These are phyloP conservation scores for Lasiodiplodia theobromae DNA, from an alignment of 2,329 filamentous ascomycete species.

Conservation along the genomic window DNA sequence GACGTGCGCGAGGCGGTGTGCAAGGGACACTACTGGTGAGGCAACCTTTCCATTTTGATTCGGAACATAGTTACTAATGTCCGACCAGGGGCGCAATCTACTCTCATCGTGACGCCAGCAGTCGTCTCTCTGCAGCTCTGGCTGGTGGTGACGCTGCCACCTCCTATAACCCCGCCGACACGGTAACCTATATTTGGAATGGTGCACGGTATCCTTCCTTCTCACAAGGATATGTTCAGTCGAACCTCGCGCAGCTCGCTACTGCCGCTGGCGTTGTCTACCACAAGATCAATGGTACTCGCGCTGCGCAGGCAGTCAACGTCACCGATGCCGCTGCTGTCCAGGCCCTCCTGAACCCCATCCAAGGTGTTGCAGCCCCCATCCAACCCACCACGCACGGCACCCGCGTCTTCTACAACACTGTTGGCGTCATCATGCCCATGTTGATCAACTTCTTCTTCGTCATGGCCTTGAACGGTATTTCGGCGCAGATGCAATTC, in stretches of 20 bases:
- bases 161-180: slow-evolving; percentile 46
- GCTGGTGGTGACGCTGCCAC: slow-evolving; percentile 39
- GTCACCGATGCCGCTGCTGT: slow-evolving; percentile 42
- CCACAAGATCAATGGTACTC: slow-evolving; percentile 43
- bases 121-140: slow-evolving; percentile 46
- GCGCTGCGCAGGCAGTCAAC: slow-evolving; percentile 37
- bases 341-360: slow-evolving; percentile 49
- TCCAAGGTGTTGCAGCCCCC: slow-evolving; percentile 45
- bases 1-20: slow-evolving; percentile 47
- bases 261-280: slow-evolving; percentile 45
- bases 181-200: slow-evolving; percentile 55
- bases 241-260: slow-evolving; percentile 42
- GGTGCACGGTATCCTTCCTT: slow-evolving; percentile 53
- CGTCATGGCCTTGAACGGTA: slow-evolving; percentile 54
- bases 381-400: slow-evolving; percentile 53
- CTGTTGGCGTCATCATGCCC: slow-evolving; percentile 53
- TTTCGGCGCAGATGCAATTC: slow-evolving; percentile 42
- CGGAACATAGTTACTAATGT: neutral
- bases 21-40: slow-evolving; percentile 40
- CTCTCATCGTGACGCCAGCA: slow-evolving; percentile 46
- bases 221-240: slow-evolving; percentile 44
- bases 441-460: slow-evolving; percentile 59
- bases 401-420: slow-evolving; percentile 54
- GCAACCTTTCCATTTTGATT: neutral
- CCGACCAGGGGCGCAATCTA: slow-evolving; percentile 37